A percentile compares a stretch with the other conserved stretches of the same genome.
Evolutionary conservation across 23 red algal genomes (phyloP).

Genomic region (Gracilaria vermiculophylla): DNA sequence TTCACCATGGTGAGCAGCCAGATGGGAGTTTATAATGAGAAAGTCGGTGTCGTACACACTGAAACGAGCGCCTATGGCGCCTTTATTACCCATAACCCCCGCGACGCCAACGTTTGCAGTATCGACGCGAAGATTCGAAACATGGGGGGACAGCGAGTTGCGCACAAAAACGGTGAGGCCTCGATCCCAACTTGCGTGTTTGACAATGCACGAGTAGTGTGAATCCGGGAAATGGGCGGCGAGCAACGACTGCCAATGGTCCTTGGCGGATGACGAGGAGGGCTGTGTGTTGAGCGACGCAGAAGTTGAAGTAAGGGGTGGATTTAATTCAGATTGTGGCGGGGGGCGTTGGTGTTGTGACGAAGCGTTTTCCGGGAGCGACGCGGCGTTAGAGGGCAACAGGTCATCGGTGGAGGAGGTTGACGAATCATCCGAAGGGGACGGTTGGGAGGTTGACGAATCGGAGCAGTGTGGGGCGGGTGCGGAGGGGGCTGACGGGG

Average conservation of each 20-base stretch:
- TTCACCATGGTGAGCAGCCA: conserved; percentile 68
- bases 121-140: conserved; percentile 29
- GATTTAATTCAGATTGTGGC: background rate
- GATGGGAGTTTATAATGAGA: conserved; percentile 65
- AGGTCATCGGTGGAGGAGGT: conserved; percentile 1
- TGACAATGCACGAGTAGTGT: conserved; percentile 32
- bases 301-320: background rate
- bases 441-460: conserved; percentile 33
- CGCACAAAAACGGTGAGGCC: conserved; percentile 35
- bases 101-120: conserved; percentile 46
- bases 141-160: background rate
- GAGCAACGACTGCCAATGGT: conserved; percentile 54
- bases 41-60: conserved; percentile 67
- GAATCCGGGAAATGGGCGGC: conserved; percentile 50
- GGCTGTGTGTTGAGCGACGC: background rate
- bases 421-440: conserved; percentile 61
- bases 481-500: background rate
- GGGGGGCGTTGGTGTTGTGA: background rate
- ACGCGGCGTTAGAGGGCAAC: background rate
- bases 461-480: background rate
- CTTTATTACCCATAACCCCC: conserved; percentile 69
- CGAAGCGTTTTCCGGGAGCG: background rate
- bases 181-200: conserved; percentile 32
- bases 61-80: conserved; percentile 65
- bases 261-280: conserved; percentile 9